Conservation (phyloP, 164 flowering plant species). For the Dillenia turbinata region DNA sequence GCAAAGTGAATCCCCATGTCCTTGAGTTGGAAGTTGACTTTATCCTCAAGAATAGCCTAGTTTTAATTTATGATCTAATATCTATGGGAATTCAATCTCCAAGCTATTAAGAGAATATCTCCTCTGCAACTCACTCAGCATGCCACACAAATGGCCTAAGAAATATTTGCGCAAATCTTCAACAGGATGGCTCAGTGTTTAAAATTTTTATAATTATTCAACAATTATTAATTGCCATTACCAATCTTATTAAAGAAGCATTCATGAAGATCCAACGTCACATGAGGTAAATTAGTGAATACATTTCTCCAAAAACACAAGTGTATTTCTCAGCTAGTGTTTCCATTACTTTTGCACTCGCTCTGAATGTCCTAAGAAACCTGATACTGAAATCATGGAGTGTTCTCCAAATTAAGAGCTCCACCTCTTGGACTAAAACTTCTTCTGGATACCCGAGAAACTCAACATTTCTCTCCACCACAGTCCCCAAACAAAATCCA, state of each 20-base stretch:
- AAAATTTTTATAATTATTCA: constrained; percentile 22
- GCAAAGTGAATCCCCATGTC: constrained; percentile 39
- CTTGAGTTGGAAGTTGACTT: constrained; percentile 38
- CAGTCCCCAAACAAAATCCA: constrained; percentile 36
- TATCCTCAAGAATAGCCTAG: constrained; percentile 29
- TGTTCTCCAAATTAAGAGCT: constrained; percentile 45
- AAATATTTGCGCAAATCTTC: constrained; percentile 34
- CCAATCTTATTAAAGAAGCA: constrained; percentile 51
- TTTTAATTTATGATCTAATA: constrained; percentile 58
- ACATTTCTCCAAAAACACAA: constrained; percentile 55
- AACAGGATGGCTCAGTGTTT: constrained; percentile 11
- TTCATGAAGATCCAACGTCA: constrained; percentile 42
- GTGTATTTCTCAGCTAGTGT: constrained; percentile 30
- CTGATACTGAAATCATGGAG: constrained; percentile 33
- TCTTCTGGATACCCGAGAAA: constrained; percentile 45
- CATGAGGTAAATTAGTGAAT: constrained; percentile 54
- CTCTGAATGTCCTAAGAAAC: constrained; percentile 46
- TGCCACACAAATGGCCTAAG: constrained; percentile 35
- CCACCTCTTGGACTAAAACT: constrained; percentile 40
- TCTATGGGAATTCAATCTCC: constrained; percentile 48
- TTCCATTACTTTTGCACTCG: constrained; percentile 24
- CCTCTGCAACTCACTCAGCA: constrained; percentile 33
- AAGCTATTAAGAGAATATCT: constrained; percentile 45
- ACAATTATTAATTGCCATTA: constrained; percentile 36
- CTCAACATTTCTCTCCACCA: constrained; percentile 46